Evolutionary conservation across 2,329 filamentous ascomycete genomes (phyloP).

Genomic region (Pseudopithomyces maydicus): DNA sequence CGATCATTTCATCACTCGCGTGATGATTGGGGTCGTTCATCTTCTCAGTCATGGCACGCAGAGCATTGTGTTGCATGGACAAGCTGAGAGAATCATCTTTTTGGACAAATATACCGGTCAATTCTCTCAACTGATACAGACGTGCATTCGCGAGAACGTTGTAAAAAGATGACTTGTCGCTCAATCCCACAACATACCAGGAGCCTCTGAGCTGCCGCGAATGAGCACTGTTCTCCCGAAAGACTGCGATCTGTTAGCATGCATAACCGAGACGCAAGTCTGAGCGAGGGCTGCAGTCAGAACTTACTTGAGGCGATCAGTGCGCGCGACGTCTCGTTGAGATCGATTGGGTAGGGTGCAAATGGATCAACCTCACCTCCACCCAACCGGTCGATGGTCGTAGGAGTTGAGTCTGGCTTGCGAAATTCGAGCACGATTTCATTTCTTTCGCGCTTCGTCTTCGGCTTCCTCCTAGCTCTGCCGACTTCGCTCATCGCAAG

Average conservation of each 20-base stretch:
- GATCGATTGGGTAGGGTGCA: conserved; percentile 27
- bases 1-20: conserved; percentile 26
- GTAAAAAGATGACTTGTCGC: conserved; percentile 25
- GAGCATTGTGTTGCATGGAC: conserved; percentile 26
- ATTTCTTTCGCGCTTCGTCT: conserved; percentile 29
- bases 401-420: conserved; percentile 10
- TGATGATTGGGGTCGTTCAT: conserved; percentile 27
- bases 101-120: conserved; percentile 23
- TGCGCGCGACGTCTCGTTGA: conserved; percentile 27
- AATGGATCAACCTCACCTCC: conserved; percentile 32
- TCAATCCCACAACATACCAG: conserved; percentile 35
- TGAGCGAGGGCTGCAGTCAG: not conserved
- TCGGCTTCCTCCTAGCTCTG: conserved; percentile 32
- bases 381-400: conserved; percentile 25
- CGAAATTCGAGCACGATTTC: conserved; percentile 35
- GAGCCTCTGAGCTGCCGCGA: conserved; percentile 27
- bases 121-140: conserved; percentile 28
- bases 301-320: conserved; percentile 32
- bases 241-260: conserved; percentile 29
- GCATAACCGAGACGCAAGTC: not conserved
- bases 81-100: conserved; percentile 28
- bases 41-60: conserved; percentile 22
- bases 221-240: conserved; percentile 25
- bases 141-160: conserved; percentile 35
- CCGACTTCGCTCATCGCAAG: conserved; percentile 41